Percentiles rank a stretch among this genome's conserved stretches.
phyloP scores from a whole-genome alignment of 2,329 filamentous ascomycete genomes.

The Colletotrichum musicola region DNA sequence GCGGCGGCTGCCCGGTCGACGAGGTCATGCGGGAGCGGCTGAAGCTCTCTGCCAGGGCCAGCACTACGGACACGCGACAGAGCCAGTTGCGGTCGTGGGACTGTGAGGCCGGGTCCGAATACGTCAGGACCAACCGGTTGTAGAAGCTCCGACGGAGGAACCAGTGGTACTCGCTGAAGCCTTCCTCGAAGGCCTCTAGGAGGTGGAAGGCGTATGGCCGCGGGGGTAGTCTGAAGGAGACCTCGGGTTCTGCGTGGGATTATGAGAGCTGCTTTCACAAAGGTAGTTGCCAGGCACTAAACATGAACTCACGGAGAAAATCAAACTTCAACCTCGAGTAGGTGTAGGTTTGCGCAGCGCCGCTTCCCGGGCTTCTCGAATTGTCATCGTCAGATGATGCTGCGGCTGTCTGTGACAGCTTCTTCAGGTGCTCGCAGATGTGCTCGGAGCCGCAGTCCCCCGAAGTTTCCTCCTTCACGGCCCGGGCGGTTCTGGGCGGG shows the following conservation, averaged over 20 bases:
- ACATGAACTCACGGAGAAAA: conserved; percentile 33
- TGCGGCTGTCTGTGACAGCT: conserved; percentile 18
- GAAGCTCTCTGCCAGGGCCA: conserved; percentile 41
- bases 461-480: conserved; percentile 9
- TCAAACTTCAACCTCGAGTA: conserved; percentile 41
- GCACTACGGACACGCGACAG: conserved; percentile 37
- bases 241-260: conserved; percentile 20
- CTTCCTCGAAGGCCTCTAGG: conserved; percentile 39
- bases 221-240: conserved; percentile 38
- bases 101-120: conserved; percentile 39
- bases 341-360: conserved; percentile 26
- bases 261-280: neutral
- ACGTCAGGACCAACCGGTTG: conserved; percentile 32
- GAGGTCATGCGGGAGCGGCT: conserved; percentile 19
- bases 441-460: conserved; percentile 39
- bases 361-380: neutral
- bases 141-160: conserved; percentile 37
- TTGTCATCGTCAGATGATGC: neutral
- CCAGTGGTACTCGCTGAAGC: conserved; percentile 42
- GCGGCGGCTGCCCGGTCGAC: neutral
- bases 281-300: too few species aligned
- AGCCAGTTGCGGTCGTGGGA: conserved; percentile 41
- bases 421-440: conserved; percentile 38
- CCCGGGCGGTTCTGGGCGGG: neutral
- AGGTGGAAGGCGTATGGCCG: conserved; percentile 38